Evolutionary conservation across 2,329 filamentous ascomycete genomes (phyloP), one percentile per base, ranked within the genome.

Genomic region (Akanthomyces muscarius): DNA sequence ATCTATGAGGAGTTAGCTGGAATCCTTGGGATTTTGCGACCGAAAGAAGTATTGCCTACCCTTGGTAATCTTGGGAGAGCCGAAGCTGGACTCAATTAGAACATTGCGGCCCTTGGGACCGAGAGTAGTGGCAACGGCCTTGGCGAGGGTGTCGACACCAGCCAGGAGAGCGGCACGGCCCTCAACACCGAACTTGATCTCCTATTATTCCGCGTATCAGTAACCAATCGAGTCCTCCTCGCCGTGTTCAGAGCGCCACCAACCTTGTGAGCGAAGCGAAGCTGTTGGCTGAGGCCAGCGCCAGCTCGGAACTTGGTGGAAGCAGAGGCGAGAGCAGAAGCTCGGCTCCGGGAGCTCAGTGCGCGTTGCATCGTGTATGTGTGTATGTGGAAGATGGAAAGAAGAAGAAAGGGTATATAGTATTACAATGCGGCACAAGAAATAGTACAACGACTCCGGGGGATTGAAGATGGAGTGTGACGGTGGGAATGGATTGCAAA

Each of bases 1-100:
- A 79, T 95, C 90, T 93, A 30, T 21, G 16, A 14, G 16, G 11
- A 25, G 21, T 64, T 48, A 63, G 48, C 18, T 10, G 7, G 11
- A n/a, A 36, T n/a, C 21, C 21, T 30, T 30, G 28, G 4, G 14
- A 13, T 16, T 44, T 33, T 11, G 21, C 4, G 7, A 5, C 10
- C 7, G 5, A 18, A 10, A 23, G 16, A 5, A 7, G 13, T 48
- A 14, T 23, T 23, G 69, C 83, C 67, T 83, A 97, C 94, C 94
- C 85, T 99, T 99, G 73, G 95, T 99, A 80, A 99, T 99, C 87
- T 99, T 99, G 73, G 95, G 95, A 54, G 95, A 97, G 78, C 95
- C 95, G 74, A 97, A 99, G 83, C 91, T 92, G 67, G 94, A 97
- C 84, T 99, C 95, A 71, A 99, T 99, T 75, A 99, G 79, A 70